These are phyloP conservation scores for Phytophthora palmivora DNA, from an alignment of 352 stramenopile species.

Conservation along the genomic window DNA sequence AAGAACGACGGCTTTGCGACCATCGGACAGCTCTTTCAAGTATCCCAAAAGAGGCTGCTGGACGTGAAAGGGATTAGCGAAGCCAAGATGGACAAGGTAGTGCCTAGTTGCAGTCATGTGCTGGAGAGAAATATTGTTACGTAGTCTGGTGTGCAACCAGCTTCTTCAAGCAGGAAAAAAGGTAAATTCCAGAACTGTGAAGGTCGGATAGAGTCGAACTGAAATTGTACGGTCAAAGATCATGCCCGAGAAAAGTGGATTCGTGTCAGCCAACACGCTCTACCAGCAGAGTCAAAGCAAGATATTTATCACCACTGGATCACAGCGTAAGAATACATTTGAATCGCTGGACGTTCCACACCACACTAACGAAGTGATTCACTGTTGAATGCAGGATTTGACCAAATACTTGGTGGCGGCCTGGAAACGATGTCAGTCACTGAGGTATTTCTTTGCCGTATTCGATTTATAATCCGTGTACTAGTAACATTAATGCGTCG, in stretches of 20 bases:
- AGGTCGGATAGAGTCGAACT: not conserved
- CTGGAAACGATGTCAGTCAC: constrained; percentile 93
- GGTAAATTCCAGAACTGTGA: constrained; percentile 31
- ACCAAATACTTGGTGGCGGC: constrained; percentile 87
- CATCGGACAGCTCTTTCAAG: constrained; percentile 84
- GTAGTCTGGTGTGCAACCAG: constrained; percentile 26
- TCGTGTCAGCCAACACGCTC: constrained; percentile 72
- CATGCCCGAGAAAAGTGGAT: constrained; percentile 76
- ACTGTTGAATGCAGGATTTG: constrained; percentile 59
- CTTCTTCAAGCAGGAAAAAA: constrained; percentile 80
- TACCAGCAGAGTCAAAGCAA: constrained; percentile 78
- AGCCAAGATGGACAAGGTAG: constrained; percentile 87
- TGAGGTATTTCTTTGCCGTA: constrained; percentile 55
- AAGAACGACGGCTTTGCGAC: constrained; percentile 84
- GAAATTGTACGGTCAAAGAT: constrained; percentile 43
- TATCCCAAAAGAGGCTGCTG: constrained; percentile 70
- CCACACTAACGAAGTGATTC: not conserved
- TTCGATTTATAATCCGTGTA: not conserved
- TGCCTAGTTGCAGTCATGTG: not conserved
- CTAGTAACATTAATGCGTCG: not conserved
- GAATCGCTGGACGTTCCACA: not conserved
- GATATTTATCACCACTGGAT: constrained; percentile 81
- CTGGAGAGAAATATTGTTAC: not conserved
- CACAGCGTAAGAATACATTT: constrained; percentile 51
- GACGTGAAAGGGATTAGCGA: constrained; percentile 91